phyloP scores from a whole-genome alignment of 2,329 filamentous ascomycete genomes.

The Immersiporthe knoxdaviesiana region DNA sequence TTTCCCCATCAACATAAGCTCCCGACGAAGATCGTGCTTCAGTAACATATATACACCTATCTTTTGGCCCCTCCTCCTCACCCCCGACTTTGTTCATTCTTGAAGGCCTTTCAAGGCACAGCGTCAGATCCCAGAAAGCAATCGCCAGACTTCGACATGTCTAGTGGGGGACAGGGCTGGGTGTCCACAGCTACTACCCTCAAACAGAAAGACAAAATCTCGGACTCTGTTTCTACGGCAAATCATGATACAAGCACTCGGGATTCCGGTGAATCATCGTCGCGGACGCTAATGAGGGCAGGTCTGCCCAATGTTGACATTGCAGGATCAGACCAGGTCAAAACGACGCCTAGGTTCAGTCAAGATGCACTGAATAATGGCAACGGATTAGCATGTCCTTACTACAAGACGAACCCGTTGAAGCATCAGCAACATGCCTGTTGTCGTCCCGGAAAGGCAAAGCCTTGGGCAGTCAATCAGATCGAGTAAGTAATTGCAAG shows the following conservation, averaged over 20 bases:
- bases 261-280: not conserved
- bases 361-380: not conserved
- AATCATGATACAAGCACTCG: not conserved
- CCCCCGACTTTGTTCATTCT: too few relatives aligned
- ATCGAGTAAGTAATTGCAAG: not conserved
- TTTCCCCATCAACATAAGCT: not conserved
- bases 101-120: too few relatives aligned
- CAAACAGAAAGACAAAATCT: too few relatives aligned
- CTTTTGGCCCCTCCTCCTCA: too few relatives aligned
- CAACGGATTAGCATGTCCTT: constrained; percentile 14
- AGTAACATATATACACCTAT: not conserved
- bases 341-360: not conserved
- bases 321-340: not conserved
- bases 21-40: not conserved
- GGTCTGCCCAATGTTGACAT: too few relatives aligned
- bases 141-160: too few relatives aligned
- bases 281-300: not conserved
- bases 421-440: not conserved
- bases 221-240: not conserved
- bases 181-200: too few relatives aligned
- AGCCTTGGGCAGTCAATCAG: not conserved
- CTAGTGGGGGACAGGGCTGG: too few relatives aligned
- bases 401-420: not conserved
- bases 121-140: too few relatives aligned
- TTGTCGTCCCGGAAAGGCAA: not conserved